Percentiles rank a stretch among this genome's conserved stretches.
These are phyloP conservation scores for Alternaria consortialis DNA, from an alignment of 2,329 filamentous ascomycete species.

Conservation along the genomic window DNA sequence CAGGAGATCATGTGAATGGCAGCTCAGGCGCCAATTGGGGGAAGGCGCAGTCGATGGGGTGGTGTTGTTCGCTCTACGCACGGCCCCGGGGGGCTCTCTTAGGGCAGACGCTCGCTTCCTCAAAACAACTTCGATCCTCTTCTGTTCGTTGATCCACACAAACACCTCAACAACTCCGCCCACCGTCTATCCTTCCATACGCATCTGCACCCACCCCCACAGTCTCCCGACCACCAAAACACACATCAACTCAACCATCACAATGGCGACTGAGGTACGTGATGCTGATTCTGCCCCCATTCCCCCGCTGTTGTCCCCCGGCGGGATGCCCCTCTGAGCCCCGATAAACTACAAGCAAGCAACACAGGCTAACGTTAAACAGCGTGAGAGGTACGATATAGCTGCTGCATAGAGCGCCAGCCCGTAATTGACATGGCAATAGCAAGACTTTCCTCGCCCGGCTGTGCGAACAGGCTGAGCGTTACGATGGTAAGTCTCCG, in stretches of 20 bases:
- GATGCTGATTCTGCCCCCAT: constrained; percentile 47
- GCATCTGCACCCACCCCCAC: constrained; percentile 32
- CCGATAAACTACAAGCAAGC: constrained; percentile 38
- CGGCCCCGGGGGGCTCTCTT: constrained; percentile 20
- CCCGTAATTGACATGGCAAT: constrained; percentile 40
- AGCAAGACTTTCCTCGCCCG: constrained; percentile 97
- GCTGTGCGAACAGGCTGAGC: constrained; percentile 99
- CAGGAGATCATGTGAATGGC: constrained; percentile 28
- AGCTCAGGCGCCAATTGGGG: constrained; percentile 27
- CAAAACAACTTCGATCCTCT: constrained; percentile 41
- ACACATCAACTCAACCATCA: constrained; percentile 41
- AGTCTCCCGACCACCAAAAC: constrained; percentile 22
- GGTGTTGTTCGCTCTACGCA: constrained; percentile 30
- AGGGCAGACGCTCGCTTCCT: constrained; percentile 42
- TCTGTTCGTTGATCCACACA: constrained; percentile 33
- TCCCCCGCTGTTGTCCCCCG: constrained; percentile 46
- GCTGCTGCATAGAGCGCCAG: constrained; percentile 24
- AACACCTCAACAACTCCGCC: constrained; percentile 35
- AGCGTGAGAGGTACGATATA: constrained; percentile 60
- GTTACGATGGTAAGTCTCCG: constrained; percentile 83
- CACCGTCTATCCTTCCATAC: constrained; percentile 35
- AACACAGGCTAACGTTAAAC: constrained; percentile 49
- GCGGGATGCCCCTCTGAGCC: constrained; percentile 54
- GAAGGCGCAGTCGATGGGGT: constrained; percentile 34
- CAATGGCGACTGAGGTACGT: constrained; percentile 72